These are phyloP conservation scores for Handroanthus guayacan DNA, from an alignment of 257 asterid species.

Conservation along the genomic window DNA sequence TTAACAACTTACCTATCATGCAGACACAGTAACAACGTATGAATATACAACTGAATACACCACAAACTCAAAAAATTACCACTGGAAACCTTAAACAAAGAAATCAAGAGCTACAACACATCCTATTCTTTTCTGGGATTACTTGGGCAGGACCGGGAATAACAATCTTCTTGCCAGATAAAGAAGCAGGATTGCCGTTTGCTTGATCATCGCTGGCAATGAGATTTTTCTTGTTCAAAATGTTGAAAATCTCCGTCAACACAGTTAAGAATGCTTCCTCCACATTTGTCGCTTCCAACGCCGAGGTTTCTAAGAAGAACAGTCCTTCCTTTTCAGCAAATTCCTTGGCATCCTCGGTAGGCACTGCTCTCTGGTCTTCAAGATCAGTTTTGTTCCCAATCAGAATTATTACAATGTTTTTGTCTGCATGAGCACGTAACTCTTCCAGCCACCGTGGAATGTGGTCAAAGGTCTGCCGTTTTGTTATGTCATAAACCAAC, in stretches of 20 bases:
- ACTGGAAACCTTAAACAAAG: background rate
- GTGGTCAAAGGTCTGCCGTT: constrained; percentile 79
- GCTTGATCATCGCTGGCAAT: constrained; percentile 55
- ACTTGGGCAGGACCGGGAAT: constrained; percentile 72
- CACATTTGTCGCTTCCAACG: constrained; percentile 68
- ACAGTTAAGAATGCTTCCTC: constrained; percentile 73
- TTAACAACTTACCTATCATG: constrained; percentile 23
- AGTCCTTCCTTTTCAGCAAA: constrained; percentile 71
- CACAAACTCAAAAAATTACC: constrained; percentile 17
- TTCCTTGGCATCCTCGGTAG: constrained; percentile 81
- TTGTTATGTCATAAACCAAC: constrained; percentile 79
- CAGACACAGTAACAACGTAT: constrained; percentile 9
- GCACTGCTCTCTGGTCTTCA: constrained; percentile 73
- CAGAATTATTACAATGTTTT: constrained; percentile 77
- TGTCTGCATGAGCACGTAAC: constrained; percentile 57
- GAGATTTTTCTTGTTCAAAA: constrained; percentile 74
- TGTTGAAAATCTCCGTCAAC: constrained; percentile 77
- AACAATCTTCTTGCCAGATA: constrained; percentile 66
- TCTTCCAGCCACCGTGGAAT: constrained; percentile 81
- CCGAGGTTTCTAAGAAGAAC: constrained; percentile 83
- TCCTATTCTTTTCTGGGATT: constrained; percentile 67
- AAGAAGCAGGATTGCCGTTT: constrained; percentile 57
- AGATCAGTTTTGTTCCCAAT: constrained; percentile 78
- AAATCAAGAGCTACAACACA: constrained; percentile 60
- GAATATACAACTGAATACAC: constrained; percentile 40